Conservation (phyloP, 768 basidiomycete species). For the Suillus alpinus region DNA sequence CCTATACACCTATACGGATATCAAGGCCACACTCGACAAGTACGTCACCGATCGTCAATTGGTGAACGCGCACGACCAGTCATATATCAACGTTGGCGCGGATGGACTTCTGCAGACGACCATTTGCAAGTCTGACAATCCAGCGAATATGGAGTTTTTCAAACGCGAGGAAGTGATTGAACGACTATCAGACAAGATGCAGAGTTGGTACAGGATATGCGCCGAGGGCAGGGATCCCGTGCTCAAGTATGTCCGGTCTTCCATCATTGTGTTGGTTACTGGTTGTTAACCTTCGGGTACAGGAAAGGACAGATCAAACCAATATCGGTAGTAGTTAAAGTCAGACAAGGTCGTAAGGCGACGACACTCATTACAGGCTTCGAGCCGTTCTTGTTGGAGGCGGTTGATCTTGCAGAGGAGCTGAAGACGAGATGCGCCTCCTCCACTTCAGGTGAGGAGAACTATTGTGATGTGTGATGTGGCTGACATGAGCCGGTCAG, state of each 20-base stretch:
- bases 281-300: not conserved
- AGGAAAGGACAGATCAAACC: slow-evolving; percentile 80
- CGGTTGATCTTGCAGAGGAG: slow-evolving; percentile 76
- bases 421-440: slow-evolving; percentile 75
- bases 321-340: slow-evolving; percentile 65
- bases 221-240: slow-evolving; percentile 54
- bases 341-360: slow-evolving; percentile 75
- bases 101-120: slow-evolving; percentile 44
- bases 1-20: slow-evolving; percentile 54
- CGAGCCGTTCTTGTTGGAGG: slow-evolving; percentile 70
- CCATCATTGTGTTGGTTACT: not conserved
- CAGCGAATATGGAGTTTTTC: slow-evolving; percentile 47
- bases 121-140: slow-evolving; percentile 32
- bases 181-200: slow-evolving; percentile 64
- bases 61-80: slow-evolving; percentile 62
- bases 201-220: slow-evolving; percentile 67
- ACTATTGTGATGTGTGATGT: not conserved
- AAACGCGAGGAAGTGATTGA: slow-evolving; percentile 63
- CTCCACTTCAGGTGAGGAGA: slow-evolving; percentile 64
- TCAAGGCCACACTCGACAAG: slow-evolving; percentile 54
- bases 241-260: slow-evolving; percentile 48
- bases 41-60: slow-evolving; percentile 65
- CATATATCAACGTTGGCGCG: slow-evolving; percentile 59
- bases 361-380: slow-evolving; percentile 77
- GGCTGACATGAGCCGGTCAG: slow-evolving; percentile 32